Evolutionary conservation across 2,329 filamentous ascomycete genomes (phyloP).

Genomic region (Pseudocercospora macadamiae): DNA sequence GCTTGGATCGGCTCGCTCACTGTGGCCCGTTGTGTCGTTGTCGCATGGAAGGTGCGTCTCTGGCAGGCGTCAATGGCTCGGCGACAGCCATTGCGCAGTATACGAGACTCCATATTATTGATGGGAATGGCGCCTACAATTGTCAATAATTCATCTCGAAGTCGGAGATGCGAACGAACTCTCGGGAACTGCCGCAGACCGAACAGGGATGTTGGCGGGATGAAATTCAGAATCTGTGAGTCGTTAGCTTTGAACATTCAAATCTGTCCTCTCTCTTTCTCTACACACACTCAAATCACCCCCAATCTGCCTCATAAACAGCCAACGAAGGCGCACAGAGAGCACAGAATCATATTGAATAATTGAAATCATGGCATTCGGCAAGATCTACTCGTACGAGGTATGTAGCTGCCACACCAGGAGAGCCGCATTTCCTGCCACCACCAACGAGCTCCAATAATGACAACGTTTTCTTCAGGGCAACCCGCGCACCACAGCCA

Average conservation of each 20-base stretch:
- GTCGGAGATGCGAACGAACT: background rate
- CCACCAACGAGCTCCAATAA: constrained; percentile 8
- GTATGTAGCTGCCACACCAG: constrained; percentile 55
- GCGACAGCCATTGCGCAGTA: constrained; percentile 35
- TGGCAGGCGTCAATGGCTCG: constrained; percentile 33
- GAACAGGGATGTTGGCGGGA: background rate
- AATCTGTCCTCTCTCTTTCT: no score
- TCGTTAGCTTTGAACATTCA: no score
- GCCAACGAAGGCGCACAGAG: constrained; percentile 39
- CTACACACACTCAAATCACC: constrained; percentile 13
- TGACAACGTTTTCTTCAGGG: constrained; percentile 55
- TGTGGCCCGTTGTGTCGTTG: constrained; percentile 34
- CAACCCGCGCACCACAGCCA: constrained; percentile 86
- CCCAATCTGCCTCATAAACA: constrained; percentile 14
- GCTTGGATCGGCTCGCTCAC: constrained; percentile 32
- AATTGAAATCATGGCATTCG: constrained; percentile 62
- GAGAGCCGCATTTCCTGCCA: constrained; percentile 17
- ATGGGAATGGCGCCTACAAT: background rate
- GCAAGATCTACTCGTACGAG: constrained; percentile 89
- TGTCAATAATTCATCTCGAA: background rate
- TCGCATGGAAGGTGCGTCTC: constrained; percentile 28
- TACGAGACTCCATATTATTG: constrained; percentile 34
- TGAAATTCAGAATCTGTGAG: background rate
- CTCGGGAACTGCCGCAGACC: background rate
- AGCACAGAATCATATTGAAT: constrained; percentile 15